Evolutionary conservation across 2,329 filamentous ascomycete species (phyloP).

Genomic region (Pseudonectria foliicola): DNA sequence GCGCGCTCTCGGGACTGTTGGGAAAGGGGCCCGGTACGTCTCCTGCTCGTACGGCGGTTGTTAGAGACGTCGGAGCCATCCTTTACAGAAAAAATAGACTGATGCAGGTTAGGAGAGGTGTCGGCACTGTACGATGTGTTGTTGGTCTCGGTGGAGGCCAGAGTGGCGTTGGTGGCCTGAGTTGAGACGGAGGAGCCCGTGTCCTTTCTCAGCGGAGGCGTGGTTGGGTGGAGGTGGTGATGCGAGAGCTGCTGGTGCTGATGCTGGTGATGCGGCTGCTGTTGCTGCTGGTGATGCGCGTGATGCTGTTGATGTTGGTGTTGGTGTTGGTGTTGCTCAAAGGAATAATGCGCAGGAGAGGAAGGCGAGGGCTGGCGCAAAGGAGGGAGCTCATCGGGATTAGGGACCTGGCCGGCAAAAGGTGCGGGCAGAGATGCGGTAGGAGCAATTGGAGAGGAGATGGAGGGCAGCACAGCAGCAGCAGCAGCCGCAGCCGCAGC

Average conservation of each 20-base stretch:
- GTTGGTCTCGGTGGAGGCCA: slow-evolving; percentile 39
- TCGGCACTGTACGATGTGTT: slow-evolving; percentile 46
- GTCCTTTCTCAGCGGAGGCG: slow-evolving; percentile 37
- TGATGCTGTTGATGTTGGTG: slow-evolving; percentile 22
- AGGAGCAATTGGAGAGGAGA: slow-evolving; percentile 14
- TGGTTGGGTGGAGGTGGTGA: slow-evolving; percentile 22
- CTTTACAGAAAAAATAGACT: slow-evolving; percentile 49
- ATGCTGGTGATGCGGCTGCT: slow-evolving; percentile 18
- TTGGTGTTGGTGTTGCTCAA: slow-evolving; percentile 22
- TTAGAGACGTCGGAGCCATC: slow-evolving; percentile 48
- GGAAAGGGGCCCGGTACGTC: slow-evolving; percentile 52
- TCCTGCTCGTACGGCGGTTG: slow-evolving; percentile 47
- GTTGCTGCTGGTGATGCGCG: slow-evolving; percentile 21
- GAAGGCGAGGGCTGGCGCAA: slow-evolving; percentile 20
- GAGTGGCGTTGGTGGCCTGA: slow-evolving; percentile 37
- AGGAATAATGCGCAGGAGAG: slow-evolving; percentile 21
- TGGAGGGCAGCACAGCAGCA: slow-evolving; percentile 18
- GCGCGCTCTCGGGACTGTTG: slow-evolving; percentile 52
- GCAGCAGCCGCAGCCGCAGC: slow-evolving; percentile 15
- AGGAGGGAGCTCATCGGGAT: slow-evolving; percentile 21
- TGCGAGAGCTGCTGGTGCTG: slow-evolving; percentile 16
- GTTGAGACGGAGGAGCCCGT: slow-evolving; percentile 48
- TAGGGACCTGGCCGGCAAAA: slow-evolving; percentile 11
- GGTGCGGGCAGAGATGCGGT: slow-evolving; percentile 10
- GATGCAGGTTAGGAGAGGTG: slow-evolving; percentile 42